These are phyloP conservation scores for Fusarium chuoi DNA, from an alignment of 2,329 filamentous ascomycete genomes.

Conservation along the genomic window DNA sequence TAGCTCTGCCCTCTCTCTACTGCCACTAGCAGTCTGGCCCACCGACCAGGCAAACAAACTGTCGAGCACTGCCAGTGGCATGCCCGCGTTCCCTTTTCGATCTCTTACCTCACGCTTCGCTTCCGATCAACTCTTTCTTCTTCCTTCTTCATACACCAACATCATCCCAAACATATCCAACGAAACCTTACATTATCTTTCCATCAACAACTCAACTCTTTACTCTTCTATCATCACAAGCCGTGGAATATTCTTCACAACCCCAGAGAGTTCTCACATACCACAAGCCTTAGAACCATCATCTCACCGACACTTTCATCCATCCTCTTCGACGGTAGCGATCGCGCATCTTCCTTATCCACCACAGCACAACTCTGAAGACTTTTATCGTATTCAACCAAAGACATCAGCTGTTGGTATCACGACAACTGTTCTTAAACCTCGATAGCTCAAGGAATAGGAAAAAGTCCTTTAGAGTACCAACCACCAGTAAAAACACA, in stretches of 20 bases:
- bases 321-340: neutral
- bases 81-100: rapidly evolving
- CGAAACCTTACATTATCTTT: no score
- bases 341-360: no score
- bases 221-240: neutral
- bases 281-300: rapidly evolving
- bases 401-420: neutral
- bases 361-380: no score
- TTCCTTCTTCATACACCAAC: neutral
- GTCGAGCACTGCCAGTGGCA: neutral
- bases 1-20: neutral
- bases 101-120: no score
- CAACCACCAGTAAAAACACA: neutral
- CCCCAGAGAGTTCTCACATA: neutral
- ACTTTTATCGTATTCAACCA: no score
- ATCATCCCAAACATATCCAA: no score
- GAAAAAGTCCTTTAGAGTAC: neutral
- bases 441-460: rapidly evolving
- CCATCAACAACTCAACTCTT: rapidly evolving
- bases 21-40: no score
- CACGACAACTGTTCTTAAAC: neutral
- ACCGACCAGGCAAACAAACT: neutral
- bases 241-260: rapidly evolving
- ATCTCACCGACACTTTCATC: neutral
- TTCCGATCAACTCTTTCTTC: neutral